Percentiles rank a stretch among this genome's conserved stretches.
These are phyloP conservation scores for Rhodotorula sp. DNA, from an alignment of 1,284 basidiomycete genomes.

Conservation along the genomic window DNA sequence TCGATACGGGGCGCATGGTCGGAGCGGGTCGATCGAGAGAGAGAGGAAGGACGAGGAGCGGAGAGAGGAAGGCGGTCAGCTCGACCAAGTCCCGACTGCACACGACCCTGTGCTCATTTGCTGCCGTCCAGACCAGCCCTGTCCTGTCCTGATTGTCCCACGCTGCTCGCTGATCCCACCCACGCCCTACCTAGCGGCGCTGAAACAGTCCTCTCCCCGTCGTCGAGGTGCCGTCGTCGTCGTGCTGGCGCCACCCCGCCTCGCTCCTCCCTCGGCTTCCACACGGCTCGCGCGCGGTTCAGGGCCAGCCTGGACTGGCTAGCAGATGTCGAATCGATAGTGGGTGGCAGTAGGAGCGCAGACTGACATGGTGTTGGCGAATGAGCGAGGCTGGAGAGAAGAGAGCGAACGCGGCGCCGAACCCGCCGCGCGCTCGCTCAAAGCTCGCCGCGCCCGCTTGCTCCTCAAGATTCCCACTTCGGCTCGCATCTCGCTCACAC, in stretches of 20 bases:
- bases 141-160: background rate
- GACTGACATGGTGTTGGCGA: slow-evolving; percentile 27
- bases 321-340: too few relatives aligned
- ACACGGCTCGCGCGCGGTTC: background rate
- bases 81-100: background rate
- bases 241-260: too few relatives aligned
- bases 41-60: background rate
- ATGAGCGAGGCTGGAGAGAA: slow-evolving; percentile 15
- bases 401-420: background rate
- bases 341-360: background rate
- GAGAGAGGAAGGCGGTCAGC: slow-evolving; percentile 10
- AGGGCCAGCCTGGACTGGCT: background rate
- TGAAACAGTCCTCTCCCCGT: background rate
- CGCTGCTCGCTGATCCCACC: background rate
- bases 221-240: too few relatives aligned
- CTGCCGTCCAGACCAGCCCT: background rate
- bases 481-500: too few relatives aligned
- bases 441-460: background rate
- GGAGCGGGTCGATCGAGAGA: background rate
- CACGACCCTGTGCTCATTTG: slow-evolving; percentile 14
- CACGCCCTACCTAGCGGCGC: background rate
- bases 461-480: background rate
- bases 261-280: background rate
- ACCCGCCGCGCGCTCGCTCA: background rate
- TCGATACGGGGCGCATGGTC: background rate